Percentiles rank a stretch among this genome's conserved stretches.
These are phyloP conservation scores for Adansonia digitata DNA, from an alignment of 345 rosid species.

Conservation along the genomic window DNA sequence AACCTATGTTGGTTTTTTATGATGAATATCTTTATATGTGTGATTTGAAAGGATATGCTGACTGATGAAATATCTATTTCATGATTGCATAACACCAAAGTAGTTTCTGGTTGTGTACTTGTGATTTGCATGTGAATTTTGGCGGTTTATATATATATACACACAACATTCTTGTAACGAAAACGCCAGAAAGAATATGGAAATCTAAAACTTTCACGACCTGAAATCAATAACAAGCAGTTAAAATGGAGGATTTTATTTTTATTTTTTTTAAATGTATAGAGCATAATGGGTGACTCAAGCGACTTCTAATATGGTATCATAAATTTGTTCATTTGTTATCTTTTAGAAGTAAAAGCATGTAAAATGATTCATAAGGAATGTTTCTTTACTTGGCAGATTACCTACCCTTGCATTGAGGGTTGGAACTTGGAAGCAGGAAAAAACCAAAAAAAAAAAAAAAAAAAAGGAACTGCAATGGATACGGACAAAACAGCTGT, in stretches of 20 bases:
- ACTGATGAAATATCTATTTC: not conserved
- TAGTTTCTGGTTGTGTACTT: not conserved
- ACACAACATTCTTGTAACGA: not conserved
- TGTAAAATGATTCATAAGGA: not conserved
- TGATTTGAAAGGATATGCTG: not conserved
- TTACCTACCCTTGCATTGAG: not conserved
- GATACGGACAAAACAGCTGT: slow-evolving; percentile 41
- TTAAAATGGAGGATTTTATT: not conserved
- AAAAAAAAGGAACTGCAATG: slow-evolving; percentile 33
- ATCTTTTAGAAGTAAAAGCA: not conserved
- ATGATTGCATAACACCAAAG: not conserved
- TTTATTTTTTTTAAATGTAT: no score
- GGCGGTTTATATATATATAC: not conserved
- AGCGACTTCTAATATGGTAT: not conserved
- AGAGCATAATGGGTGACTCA: no score
- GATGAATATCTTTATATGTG: no score
- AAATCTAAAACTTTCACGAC: not conserved
- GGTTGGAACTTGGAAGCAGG: slow-evolving; percentile 20
- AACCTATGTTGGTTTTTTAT: not conserved
- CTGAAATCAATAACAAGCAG: not conserved
- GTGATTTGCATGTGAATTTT: not conserved
- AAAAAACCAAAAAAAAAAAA: no score
- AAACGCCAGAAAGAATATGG: not conserved
- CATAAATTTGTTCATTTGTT: not conserved
- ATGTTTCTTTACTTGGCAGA: slow-evolving; percentile 14